Percentiles rank a stretch among this genome's conserved stretches.
These are phyloP conservation scores for Plantago coronopus DNA, from an alignment of 305 asterid species.

Conservation along the genomic window DNA sequence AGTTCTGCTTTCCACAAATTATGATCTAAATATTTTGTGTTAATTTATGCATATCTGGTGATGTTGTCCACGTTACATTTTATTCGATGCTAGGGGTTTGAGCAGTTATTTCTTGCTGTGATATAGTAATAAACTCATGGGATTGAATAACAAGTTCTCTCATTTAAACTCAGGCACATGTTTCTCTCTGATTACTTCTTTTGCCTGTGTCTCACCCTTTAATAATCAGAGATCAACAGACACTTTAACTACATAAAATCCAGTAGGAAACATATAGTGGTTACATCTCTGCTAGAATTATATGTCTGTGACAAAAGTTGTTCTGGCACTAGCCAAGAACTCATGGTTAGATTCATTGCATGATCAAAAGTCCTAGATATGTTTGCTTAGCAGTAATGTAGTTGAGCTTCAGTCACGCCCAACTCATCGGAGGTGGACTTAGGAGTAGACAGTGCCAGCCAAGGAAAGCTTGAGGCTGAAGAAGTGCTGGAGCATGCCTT, in stretches of 20 bases:
- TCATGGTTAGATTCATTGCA: not conserved
- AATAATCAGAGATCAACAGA: not conserved
- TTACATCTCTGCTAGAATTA: not conserved
- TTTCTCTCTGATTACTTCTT: not conserved
- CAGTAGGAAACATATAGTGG: not conserved
- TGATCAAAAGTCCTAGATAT: conserved; percentile 10
- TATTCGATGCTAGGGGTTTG: no score
- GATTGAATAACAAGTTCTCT: no score
- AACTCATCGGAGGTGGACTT: conserved; percentile 39
- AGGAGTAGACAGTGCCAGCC: conserved; percentile 61
- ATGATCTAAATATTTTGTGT: no score
- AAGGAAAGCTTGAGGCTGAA: conserved; percentile 37
- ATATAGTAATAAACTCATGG: no score
- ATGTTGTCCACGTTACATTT: no score
- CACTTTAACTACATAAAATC: not conserved
- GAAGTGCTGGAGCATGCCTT: conserved; percentile 32
- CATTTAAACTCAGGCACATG: no score
- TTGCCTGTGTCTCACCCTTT: not conserved
- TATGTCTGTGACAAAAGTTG: conserved; percentile 2
- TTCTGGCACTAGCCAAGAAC: not conserved
- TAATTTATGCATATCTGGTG: no score
- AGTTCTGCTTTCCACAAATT: no score
- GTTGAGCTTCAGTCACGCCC: not conserved
- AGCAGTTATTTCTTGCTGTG: no score
- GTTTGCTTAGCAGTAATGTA: conserved; percentile 12